Base-by-base conservation (phyloP, 2,329 filamentous ascomycete species). In the Ophiostoma novo-ulmi region DNA sequence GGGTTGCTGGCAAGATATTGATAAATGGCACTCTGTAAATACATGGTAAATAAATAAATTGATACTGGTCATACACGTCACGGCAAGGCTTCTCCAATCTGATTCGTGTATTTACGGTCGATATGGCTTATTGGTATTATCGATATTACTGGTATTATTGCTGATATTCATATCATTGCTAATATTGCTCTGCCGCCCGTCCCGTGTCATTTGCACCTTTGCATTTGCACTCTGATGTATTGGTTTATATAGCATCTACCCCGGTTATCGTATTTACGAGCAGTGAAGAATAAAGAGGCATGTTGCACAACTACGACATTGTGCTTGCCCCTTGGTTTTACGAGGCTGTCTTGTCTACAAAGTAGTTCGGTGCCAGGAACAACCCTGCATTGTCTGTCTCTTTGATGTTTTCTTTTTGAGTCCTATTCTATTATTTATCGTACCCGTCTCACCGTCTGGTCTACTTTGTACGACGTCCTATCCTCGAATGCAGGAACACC, bases 271-370 rank as follows among this genome's bases (percentile, higher is more conserved):
- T 48, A 14, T 39, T 39, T n/a, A 48, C 17, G 20, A n/a, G 44
- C 44, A 17, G 44, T 20, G 17, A n/a, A 31, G 31, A 31, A 3
- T 31, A 31, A 31, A 31, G 31, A 31, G 31, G 31, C 31, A 11
- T 10, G 52, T 58, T 58, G 52, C 52, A 58, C 52, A 58, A 31
- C 52, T 58, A 58, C 52, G 52, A 58, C 52, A 58, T 58, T n/a
- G 52, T 58, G 22, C 52, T 26, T 58, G 52, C 44, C 14, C 44
- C 44, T 48, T 48, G 14, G 6, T 48, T 48, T 20, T 39, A 48
- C 17, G 17, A 48, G 17, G 20, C 44, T 5, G 44, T 48, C 44
- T 48, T 48, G 44, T 48, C 44, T 48, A 20, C 44, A 20, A 20
- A 8, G 17, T 48, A 20, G 44, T 48, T 48, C 17, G 17, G 6